These are phyloP conservation scores for Spathaspora passalidarum DNA, from an alignment of 805 yeast genomes.

Conservation along the genomic window DNA sequence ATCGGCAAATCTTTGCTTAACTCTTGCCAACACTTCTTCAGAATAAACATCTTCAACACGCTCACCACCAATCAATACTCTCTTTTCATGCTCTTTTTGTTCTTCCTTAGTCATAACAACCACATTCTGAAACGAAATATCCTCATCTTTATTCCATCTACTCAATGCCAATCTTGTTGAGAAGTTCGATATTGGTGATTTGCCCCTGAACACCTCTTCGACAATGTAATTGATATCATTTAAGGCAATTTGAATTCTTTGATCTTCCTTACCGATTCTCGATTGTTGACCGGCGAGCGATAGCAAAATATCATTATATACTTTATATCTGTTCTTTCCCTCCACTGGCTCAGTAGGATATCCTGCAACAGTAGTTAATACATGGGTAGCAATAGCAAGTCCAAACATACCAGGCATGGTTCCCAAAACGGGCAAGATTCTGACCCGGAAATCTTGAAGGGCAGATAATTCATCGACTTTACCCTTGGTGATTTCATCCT, in stretches of 20 bases:
- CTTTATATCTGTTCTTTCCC: slow-evolving; percentile 81
- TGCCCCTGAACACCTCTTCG: slow-evolving; percentile 92
- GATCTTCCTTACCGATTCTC: slow-evolving; percentile 69
- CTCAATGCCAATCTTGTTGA: slow-evolving; percentile 78
- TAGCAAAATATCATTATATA: slow-evolving; percentile 80
- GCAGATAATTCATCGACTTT: slow-evolving; percentile 85
- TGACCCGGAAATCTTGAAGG: slow-evolving; percentile 82
- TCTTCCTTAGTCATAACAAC: slow-evolving; percentile 89
- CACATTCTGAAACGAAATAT: slow-evolving; percentile 69
- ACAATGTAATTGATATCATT: slow-evolving; percentile 77
- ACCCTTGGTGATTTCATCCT: slow-evolving; percentile 76
- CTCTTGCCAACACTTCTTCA: slow-evolving; percentile 52
- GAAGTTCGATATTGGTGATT: slow-evolving; percentile 80
- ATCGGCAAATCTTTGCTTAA: slow-evolving; percentile 65
- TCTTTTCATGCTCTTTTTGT: slow-evolving; percentile 72
- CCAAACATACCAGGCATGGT: slow-evolving; percentile 98
- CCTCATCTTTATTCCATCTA: slow-evolving; percentile 75
- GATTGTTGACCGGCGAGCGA: slow-evolving; percentile 84
- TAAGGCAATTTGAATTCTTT: slow-evolving; percentile 69
- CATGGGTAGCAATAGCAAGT: slow-evolving; percentile 78
- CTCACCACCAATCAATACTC: slow-evolving; percentile 70
- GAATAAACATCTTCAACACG: slow-evolving; percentile 60
- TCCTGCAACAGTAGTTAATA: slow-evolving; percentile 76
- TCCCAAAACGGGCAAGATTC: slow-evolving; percentile 94
- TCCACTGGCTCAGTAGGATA: slow-evolving; percentile 90